Evolutionary conservation across 2,329 filamentous ascomycete genomes (phyloP).

Genomic region (Aspergillus sergii): DNA sequence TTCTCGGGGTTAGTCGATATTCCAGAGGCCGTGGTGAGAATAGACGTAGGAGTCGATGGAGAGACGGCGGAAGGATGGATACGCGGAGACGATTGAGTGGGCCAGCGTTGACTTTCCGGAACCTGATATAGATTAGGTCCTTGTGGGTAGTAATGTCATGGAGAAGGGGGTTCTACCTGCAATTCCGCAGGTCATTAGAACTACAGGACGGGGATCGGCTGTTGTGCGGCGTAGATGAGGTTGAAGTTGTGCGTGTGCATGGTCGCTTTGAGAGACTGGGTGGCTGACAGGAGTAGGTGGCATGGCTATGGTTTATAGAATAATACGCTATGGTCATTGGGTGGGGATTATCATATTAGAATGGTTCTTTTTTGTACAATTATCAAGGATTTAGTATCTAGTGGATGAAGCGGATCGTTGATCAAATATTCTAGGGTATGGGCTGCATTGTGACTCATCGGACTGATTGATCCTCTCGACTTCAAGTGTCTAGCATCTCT

Average conservation of each 20-base stretch:
- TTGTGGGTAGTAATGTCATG: background rate
- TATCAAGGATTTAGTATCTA: rapidly evolving
- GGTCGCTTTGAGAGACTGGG: background rate
- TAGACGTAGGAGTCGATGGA: background rate
- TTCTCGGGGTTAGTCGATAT: background rate
- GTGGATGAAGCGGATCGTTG: too few relatives aligned
- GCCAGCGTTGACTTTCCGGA: background rate
- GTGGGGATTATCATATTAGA: background rate
- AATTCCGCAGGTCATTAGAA: background rate
- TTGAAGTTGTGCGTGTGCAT: background rate
- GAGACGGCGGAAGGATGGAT: background rate
- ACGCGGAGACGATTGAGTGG: background rate
- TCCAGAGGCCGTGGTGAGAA: background rate
- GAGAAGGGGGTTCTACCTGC: background rate
- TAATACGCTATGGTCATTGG: background rate
- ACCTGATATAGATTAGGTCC: background rate
- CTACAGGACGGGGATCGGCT: background rate
- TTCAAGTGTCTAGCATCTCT: too few relatives aligned
- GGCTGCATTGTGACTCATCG: too few relatives aligned
- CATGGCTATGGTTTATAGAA: background rate
- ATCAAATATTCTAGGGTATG: too few relatives aligned
- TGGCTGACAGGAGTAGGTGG: background rate
- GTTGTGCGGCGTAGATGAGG: background rate
- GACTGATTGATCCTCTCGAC: too few relatives aligned
- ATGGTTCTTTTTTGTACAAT: too few relatives aligned